phyloP scores from a whole-genome alignment of 2,329 filamentous ascomycete genomes.

The Phyllosticta capitalensis region DNA sequence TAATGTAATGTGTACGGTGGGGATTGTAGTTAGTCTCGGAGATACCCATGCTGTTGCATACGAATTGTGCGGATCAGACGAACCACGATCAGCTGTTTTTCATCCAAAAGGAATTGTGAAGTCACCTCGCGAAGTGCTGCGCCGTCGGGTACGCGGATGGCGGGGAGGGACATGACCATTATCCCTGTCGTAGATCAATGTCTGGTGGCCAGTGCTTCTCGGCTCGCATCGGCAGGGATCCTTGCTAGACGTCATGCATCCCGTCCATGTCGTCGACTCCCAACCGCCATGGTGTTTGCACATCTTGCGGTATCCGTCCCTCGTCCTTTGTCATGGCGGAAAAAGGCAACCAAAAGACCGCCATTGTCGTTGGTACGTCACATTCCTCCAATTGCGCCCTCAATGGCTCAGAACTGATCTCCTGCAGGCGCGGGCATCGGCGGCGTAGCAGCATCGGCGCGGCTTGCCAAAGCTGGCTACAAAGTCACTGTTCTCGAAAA shows the following conservation, averaged over 20 bases:
- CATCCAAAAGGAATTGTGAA: neutral
- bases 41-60: neutral
- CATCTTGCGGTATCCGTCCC: neutral
- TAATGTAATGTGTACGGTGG: neutral
- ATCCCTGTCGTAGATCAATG: slow-evolving; percentile 7
- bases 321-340: slow-evolving; percentile 1
- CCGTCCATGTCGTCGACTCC: neutral
- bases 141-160: neutral
- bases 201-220: neutral
- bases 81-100: neutral
- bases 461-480: slow-evolving; percentile 60
- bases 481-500: slow-evolving; percentile 70
- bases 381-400: neutral
- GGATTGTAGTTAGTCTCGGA: slow-evolving; percentile 3
- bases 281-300: neutral
- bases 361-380: slow-evolving; percentile 44
- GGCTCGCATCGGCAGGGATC: neutral
- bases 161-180: neutral
- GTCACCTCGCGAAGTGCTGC: neutral
- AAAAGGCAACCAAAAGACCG: slow-evolving; percentile 32
- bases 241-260: neutral
- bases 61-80: neutral
- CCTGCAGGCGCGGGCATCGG: slow-evolving; percentile 56
- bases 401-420: neutral
- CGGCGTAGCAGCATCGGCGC: slow-evolving; percentile 61